These are phyloP conservation scores for Corynascus novoguineensis DNA, from an alignment of 495 filamentous ascomycete genomes.

Conservation along the genomic window DNA sequence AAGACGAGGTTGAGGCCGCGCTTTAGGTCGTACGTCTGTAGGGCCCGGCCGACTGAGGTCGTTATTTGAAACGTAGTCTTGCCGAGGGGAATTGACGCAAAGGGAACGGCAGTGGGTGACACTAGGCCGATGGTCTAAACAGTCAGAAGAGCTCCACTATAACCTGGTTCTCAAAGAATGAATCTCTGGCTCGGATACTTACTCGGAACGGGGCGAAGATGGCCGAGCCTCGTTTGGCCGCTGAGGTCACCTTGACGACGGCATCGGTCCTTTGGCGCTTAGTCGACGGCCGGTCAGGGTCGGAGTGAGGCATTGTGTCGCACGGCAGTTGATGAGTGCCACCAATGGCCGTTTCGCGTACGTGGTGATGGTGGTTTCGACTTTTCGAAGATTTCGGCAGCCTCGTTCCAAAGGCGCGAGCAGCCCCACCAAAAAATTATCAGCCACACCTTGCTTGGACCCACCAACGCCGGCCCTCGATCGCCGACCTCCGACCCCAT, in stretches of 20 bases:
- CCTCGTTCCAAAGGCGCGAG: slow-evolving; percentile 11
- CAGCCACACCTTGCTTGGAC: slow-evolving; percentile 9
- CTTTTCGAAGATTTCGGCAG: slow-evolving; percentile 27
- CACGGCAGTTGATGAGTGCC: not conserved
- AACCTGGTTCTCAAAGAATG: not conserved
- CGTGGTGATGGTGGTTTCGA: slow-evolving; percentile 3
- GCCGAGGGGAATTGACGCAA: slow-evolving; percentile 79
- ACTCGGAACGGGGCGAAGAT: slow-evolving; percentile 92
- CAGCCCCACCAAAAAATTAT: slow-evolving; percentile 5
- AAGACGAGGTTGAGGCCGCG: slow-evolving; percentile 87
- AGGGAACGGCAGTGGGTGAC: slow-evolving; percentile 82
- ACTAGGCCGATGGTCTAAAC: slow-evolving; percentile 82
- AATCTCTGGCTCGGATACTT: slow-evolving; percentile 32
- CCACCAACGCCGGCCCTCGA: slow-evolving; percentile 5
- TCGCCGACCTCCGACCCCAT: not conserved
- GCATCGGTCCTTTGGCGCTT: slow-evolving; percentile 62
- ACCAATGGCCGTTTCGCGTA: slow-evolving; percentile 1
- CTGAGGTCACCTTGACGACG: slow-evolving; percentile 30
- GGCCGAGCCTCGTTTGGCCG: slow-evolving; percentile 49
- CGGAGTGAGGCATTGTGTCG: slow-evolving; percentile 44
- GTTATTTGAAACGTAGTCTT: slow-evolving; percentile 96
- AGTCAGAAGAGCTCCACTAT: not conserved
- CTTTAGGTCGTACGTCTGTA: slow-evolving; percentile 93
- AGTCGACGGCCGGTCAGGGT: slow-evolving; percentile 47
- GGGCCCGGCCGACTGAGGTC: slow-evolving; percentile 78